Base-by-base conservation (phyloP, 805 yeast species). In the Hanseniaspora vineae region DNA sequence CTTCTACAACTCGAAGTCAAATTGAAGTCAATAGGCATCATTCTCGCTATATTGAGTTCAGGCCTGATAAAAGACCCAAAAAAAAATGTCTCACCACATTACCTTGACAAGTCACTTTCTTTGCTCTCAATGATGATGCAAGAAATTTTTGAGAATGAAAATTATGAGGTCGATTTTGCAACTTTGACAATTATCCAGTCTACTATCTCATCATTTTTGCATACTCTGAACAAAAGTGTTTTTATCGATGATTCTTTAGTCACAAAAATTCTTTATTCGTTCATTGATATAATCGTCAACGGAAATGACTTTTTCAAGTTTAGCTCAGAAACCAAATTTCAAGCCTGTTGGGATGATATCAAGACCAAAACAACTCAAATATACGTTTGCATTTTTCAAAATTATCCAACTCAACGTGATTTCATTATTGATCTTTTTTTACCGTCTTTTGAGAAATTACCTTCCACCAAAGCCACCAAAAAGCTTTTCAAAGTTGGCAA, bases 371-470 rank as follows among this genome's bases (percentile, higher is more conserved):
- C 60, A 42, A 48, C 57, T 8, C 55, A 62, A 11, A 51, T 72
- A 35, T 42, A 66, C 15, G 55, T 59, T 14, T 47, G 65, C 6
- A 64, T 78, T 11, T 78, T 75, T 56, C 55, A 57, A 35, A 58
- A 56, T 17, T 58, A 69, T 44, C 61, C 66, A 1, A 73, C 70
- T 39, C 94, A 86, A 55, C 64, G 84, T 48, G 61, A 63, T 1
- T 81, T 80, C 55, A 69, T 86, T 5, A 54, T 84, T 8, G 73
- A 73, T 46, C 92, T 86, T 57, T 54, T 83, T 2, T 54, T 81
- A 12, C 61, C 71, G 1, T 73, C 72, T 47, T 62, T 79, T 46
- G 76, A 74, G 44, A 69, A 66, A 19, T 54, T 80, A 2, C 75
- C 84, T 0, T 61, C 65, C 0, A 67, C 68, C 31, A 78, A 75